Evolutionary conservation across 495 filamentous ascomycete species (phyloP).

Genomic region (Wilcoxina mikolae): DNA sequence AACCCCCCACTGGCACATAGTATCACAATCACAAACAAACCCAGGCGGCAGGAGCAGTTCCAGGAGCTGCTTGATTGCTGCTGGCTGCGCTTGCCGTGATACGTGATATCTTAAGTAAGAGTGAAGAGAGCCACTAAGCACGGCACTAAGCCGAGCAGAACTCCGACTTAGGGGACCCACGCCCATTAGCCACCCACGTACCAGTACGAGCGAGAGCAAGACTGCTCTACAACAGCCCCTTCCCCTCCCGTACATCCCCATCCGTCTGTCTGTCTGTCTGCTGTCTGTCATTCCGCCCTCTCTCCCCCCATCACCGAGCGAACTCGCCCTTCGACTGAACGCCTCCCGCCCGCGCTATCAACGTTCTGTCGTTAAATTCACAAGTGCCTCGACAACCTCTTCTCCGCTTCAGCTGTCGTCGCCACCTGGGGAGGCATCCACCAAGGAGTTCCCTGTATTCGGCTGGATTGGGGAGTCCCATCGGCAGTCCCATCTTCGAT

Average conservation of each 20-base stretch:
- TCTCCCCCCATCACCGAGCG: too few relatives aligned
- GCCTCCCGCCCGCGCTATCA: too few relatives aligned
- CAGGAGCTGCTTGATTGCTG: too few relatives aligned
- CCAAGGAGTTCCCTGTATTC: background rate
- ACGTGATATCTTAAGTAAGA: too few relatives aligned
- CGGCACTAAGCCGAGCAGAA: background rate
- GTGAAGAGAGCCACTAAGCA: too few relatives aligned
- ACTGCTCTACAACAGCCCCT: slow-evolving; percentile 11
- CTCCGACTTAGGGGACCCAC: background rate
- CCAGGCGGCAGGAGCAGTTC: too few relatives aligned
- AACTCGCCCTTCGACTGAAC: too few relatives aligned
- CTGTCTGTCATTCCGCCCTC: too few relatives aligned
- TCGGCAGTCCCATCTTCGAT: background rate
- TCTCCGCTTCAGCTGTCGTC: background rate
- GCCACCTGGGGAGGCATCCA: background rate
- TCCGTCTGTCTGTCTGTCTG: too few relatives aligned
- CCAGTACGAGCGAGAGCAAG: background rate
- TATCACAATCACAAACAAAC: too few relatives aligned
- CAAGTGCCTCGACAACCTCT: slow-evolving; percentile 6
- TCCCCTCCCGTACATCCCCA: slow-evolving; percentile 20
- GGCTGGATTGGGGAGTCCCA: background rate
- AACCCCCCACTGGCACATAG: too few relatives aligned
- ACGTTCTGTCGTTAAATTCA: background rate
- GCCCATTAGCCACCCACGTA: slow-evolving; percentile 4
- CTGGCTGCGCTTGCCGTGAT: too few relatives aligned